Evolutionary conservation across 148 eudicot genomes (phyloP).

Genomic region (Cornus florida): DNA sequence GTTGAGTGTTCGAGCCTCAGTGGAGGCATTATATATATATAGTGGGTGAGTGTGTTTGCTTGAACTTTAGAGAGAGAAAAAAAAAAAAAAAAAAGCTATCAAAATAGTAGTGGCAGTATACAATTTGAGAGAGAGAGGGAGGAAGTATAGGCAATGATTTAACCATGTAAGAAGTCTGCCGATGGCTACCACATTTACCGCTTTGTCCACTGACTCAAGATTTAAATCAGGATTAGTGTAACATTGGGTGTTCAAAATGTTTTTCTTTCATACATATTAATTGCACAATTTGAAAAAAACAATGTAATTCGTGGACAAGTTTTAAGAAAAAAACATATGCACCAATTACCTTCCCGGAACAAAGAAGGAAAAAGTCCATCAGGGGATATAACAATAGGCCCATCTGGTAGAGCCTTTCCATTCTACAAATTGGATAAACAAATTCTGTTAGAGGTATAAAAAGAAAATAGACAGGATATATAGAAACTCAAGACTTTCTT

Average conservation of each 20-base stretch:
- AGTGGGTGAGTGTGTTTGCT: no score
- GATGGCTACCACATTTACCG: background rate
- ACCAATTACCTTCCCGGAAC: slow-evolving; percentile 77
- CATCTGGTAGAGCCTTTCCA: slow-evolving; percentile 91
- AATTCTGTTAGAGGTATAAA: slow-evolving; percentile 6
- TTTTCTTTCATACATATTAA: no score
- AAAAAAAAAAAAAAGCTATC: background rate
- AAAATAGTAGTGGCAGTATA: background rate
- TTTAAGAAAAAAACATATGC: background rate
- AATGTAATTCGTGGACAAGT: background rate
- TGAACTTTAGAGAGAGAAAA: no score
- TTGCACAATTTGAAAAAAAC: background rate
- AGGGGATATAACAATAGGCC: slow-evolving; percentile 93
- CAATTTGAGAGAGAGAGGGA: background rate
- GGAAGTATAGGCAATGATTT: background rate
- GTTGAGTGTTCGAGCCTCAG: no score
- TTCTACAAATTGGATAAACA: slow-evolving; percentile 46
- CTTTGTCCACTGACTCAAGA: background rate
- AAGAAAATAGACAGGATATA: background rate
- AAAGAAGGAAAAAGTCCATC: slow-evolving; percentile 98
- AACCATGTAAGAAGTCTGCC: background rate
- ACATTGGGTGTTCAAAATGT: no score
- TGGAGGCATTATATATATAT: no score
- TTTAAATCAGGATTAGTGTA: no score
- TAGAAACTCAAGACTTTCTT: background rate